phyloP scores from a whole-genome alignment of 2,329 filamentous ascomycete species.

The Zymoseptoria crescenta region DNA sequence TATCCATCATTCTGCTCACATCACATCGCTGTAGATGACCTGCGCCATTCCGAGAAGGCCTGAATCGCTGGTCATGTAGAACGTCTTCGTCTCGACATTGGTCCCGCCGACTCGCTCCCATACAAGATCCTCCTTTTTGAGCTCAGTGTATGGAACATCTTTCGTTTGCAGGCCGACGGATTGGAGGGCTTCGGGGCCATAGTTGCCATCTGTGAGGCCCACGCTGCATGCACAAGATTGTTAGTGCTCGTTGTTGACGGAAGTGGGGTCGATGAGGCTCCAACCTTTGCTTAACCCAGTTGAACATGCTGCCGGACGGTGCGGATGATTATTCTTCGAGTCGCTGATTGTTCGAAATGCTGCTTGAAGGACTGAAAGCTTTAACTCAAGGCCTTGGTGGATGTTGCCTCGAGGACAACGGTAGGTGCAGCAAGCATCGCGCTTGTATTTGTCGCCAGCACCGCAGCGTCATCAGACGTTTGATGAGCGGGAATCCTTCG shows the following conservation, averaged over 20 bases:
- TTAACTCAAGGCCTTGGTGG: background rate
- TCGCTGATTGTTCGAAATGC: background rate
- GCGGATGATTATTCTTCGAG: background rate
- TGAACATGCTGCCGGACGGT: slow-evolving; percentile 59
- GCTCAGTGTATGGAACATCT: slow-evolving; percentile 70
- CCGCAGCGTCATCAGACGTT: too few species aligned
- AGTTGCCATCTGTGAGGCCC: slow-evolving; percentile 91
- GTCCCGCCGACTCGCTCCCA: slow-evolving; percentile 79
- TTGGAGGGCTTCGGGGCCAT: slow-evolving; percentile 79
- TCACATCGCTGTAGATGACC: slow-evolving; percentile 96
- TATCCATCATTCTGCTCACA: slow-evolving; percentile 46
- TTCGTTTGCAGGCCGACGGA: slow-evolving; percentile 76
- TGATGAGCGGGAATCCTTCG: too few species aligned
- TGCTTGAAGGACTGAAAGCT: background rate
- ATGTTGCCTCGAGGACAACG: background rate
- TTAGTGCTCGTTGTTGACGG: slow-evolving; percentile 16
- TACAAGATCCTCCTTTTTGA: slow-evolving; percentile 68
- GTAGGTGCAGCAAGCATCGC: background rate
- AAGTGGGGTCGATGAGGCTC: slow-evolving; percentile 31
- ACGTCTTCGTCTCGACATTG: slow-evolving; percentile 87
- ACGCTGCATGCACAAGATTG: slow-evolving; percentile 32
- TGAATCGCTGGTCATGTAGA: slow-evolving; percentile 76
- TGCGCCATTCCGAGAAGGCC: slow-evolving; percentile 74
- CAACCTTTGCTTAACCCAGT: slow-evolving; percentile 89
- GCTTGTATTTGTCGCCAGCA: too few species aligned